These are phyloP conservation scores for Neurospora hispaniola DNA, from an alignment of 495 filamentous ascomycete genomes.

Conservation along the genomic window DNA sequence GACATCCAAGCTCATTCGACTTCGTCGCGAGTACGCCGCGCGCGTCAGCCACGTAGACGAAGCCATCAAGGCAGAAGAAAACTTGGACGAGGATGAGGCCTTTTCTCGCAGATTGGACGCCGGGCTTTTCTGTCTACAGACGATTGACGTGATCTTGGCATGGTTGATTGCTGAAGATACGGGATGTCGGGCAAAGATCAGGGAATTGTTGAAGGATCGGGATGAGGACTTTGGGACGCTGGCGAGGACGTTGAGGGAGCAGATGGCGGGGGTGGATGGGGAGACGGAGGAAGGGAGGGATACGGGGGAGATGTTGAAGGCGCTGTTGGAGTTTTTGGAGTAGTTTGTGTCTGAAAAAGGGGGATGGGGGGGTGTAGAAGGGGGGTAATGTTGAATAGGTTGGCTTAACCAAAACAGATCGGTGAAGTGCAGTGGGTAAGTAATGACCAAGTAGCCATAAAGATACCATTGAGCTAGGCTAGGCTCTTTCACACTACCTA, in stretches of 20 bases:
- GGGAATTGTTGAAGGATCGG: slow-evolving; percentile 50
- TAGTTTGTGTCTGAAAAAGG: slow-evolving; percentile 1
- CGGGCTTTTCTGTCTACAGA: slow-evolving; percentile 77
- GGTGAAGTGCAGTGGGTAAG: background rate
- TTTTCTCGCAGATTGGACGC: slow-evolving; percentile 77
- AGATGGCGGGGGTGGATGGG: slow-evolving; percentile 51
- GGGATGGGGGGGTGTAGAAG: no score
- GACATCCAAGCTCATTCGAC: slow-evolving; percentile 53
- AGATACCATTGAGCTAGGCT: slow-evolving; percentile 13
- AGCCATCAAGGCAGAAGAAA: slow-evolving; percentile 49
- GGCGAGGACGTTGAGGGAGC: slow-evolving; percentile 54
- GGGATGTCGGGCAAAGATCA: slow-evolving; percentile 59
- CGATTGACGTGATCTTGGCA: slow-evolving; percentile 76
- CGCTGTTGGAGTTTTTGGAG: slow-evolving; percentile 51
- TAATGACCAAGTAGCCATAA: slow-evolving; percentile 5
- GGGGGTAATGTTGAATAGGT: background rate
- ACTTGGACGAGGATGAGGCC: slow-evolving; percentile 43
- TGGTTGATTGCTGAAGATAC: slow-evolving; percentile 91
- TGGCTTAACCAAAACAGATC: background rate
- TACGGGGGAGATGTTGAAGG: slow-evolving; percentile 58
- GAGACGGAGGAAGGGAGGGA: slow-evolving; percentile 48
- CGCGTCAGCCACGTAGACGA: slow-evolving; percentile 55
- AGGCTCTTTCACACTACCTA: background rate
- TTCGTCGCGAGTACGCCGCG: slow-evolving; percentile 61
- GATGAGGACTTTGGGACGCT: slow-evolving; percentile 56